Evolutionary conservation across 306 rosid species (phyloP).

Genomic region (Echinosophora koreensis): DNA sequence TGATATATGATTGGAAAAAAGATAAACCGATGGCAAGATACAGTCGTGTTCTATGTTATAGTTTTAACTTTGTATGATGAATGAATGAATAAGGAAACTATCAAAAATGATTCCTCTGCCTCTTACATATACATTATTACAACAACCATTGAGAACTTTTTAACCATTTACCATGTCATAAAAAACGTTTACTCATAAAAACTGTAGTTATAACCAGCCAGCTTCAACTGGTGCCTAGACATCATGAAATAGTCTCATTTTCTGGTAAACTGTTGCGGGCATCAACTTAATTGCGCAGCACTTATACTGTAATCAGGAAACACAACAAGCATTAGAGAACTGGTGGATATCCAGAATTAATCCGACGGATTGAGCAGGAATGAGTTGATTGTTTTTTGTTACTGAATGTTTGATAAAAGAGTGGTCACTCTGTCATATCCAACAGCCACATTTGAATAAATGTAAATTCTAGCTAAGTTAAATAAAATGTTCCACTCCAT

Average conservation of each 20-base stretch:
- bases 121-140: constrained; percentile 1
- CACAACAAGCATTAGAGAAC: constrained; percentile 5
- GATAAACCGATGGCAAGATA: background rate
- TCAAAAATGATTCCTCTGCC: constrained; percentile 20
- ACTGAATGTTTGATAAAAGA: background rate
- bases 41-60: background rate
- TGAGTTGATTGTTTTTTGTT: background rate
- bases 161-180: background rate
- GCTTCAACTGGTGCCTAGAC: constrained; percentile 51
- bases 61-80: constrained; percentile 1
- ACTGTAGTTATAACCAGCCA: background rate
- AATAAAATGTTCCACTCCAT: background rate
- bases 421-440: background rate
- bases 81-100: constrained; percentile 1
- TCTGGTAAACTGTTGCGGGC: constrained; percentile 78
- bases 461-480: background rate
- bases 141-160: constrained; percentile 19
- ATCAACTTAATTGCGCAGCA: constrained; percentile 89
- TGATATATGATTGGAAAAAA: background rate
- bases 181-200: background rate
- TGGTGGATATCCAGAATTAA: constrained; percentile 10
- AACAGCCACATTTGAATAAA: background rate
- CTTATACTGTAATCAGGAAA: constrained; percentile 68
- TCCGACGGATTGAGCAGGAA: background rate
- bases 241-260: constrained; percentile 95